These are phyloP conservation scores for Lachnellula occidentalis DNA, from an alignment of 2,329 filamentous ascomycete genomes.

Conservation along the genomic window DNA sequence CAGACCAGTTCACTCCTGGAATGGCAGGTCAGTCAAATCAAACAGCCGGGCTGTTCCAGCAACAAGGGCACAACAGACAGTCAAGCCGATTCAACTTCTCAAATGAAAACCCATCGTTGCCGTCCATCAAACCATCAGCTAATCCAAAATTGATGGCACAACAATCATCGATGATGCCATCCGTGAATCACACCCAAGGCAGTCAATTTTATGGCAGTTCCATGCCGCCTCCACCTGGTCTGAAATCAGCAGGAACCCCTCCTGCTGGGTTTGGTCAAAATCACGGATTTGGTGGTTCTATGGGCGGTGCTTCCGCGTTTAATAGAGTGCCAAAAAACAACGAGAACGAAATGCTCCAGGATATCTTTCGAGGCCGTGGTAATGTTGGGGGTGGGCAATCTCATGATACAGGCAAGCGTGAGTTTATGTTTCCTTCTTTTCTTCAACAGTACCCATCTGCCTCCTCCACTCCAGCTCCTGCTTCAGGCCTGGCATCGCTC, in stretches of 20 bases:
- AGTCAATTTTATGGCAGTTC: conserved; percentile 76
- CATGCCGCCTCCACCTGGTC: conserved; percentile 86
- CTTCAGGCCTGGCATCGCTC: conserved; percentile 85
- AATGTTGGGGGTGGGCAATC: conserved; percentile 60
- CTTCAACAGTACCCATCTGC: conserved; percentile 79
- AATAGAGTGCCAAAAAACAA: conserved; percentile 65
- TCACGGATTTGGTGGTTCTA: conserved; percentile 71
- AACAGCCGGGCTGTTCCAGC: conserved; percentile 48
- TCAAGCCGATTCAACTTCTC: conserved; percentile 84
- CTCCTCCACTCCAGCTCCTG: conserved; percentile 79
- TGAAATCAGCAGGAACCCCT: conserved; percentile 92
- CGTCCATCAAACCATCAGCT: conserved; percentile 67
- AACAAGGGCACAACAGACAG: conserved; percentile 71
- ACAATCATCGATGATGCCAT: conserved; percentile 84
- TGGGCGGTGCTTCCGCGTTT: conserved; percentile 52
- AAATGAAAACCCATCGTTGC: conserved; percentile 61
- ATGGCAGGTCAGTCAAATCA: conserved; percentile 42
- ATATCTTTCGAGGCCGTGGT: conserved; percentile 68
- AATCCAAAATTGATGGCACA: conserved; percentile 79
- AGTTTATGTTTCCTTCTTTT: conserved; percentile 93
- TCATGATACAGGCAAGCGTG: conserved; percentile 92
- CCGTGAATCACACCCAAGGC: conserved; percentile 42
- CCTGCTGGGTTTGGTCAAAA: conserved; percentile 87
- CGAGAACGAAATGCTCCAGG: conserved; percentile 71
- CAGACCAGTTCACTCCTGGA: conserved; percentile 55